phyloP scores from a whole-genome alignment of 805 yeast species.

The Zygotorulaspora danielsina region DNA sequence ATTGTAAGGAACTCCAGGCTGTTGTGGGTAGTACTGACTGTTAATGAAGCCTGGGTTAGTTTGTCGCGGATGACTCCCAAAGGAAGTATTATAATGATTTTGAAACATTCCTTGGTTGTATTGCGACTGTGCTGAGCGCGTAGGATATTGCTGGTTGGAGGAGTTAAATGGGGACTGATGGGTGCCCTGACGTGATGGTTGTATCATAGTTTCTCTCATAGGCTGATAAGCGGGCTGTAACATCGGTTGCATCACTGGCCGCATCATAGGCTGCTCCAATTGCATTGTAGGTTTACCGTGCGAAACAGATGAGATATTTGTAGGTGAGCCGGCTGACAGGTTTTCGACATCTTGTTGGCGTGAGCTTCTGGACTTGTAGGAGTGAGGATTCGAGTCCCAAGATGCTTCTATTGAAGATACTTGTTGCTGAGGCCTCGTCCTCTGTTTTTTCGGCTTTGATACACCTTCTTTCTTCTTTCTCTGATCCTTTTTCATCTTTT shows the following conservation, averaged over 20 bases:
- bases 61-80: neutral
- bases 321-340: too few species aligned
- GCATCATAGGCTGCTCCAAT: neutral
- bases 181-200: neutral
- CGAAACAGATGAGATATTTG: too few species aligned
- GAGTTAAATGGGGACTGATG: neutral
- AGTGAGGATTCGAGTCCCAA: neutral
- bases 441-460: constrained; percentile 4
- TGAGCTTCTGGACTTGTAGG: constrained; percentile 5
- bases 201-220: neutral
- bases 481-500: constrained; percentile 58
- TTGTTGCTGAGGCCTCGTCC: constrained; percentile 5
- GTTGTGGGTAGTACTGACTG: neutral
- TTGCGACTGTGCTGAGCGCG: neutral
- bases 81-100: neutral
- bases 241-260: neutral
- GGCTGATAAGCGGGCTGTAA: neutral
- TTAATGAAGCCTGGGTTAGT: neutral
- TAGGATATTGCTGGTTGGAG: neutral
- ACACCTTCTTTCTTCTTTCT: constrained; percentile 40
- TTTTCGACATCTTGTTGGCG: constrained; percentile 12
- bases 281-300: too few species aligned
- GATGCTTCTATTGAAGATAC: constrained; percentile 2
- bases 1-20: neutral
- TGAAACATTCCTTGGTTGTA: neutral